Evolutionary conservation across 495 filamentous ascomycete species (phyloP), one percentile per base, ranked within the genome.

Genomic region (Talaromyces wortmannii): DNA sequence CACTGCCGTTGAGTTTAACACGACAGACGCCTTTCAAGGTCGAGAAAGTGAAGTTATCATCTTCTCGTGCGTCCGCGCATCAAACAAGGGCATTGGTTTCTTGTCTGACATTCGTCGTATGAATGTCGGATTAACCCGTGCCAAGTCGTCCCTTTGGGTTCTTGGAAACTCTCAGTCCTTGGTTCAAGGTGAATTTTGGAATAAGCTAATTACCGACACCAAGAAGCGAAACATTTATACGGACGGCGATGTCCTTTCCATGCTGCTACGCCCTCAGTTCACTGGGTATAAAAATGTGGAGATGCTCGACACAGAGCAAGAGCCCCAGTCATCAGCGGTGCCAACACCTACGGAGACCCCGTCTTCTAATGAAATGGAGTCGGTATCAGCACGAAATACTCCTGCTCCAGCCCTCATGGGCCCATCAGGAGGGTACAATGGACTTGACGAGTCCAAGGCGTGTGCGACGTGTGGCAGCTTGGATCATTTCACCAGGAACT

Each of bases 21-120:
- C 94, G 4, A 97, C 95, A 2, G 94, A 98, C 70, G 94, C 94
- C 13, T 98, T 96, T 70, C 94, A 98, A 64, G 94, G 94, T 59
- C 83, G 94, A 48, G 94, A 98, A 71, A 91, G 89, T 64, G 94
- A 98, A 68, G 84, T 98, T 57, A 97, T 98, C 64, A 97, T 98
- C 55, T 98, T 98, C 74, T 97, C 95, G 49, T 98, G 94, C 67
- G 94, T 98, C 32, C 84, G 94, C 70, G 91, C 94, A 32, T 92
- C 89, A 13, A 88, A 84, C 31, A 90, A 91, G 31, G 90, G 95
- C 61, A 96, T 98, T 63, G 94, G 94, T 78, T 98, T 98, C 82
- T 85, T 98, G 78, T 85, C 87, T 45, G 94, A 98, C 72, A 95
- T 98, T 64, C 85, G 94, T 50, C 94, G 94, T 82, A 98, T 98